Base-by-base conservation (phyloP, 768 basidiomycete species). In the Panaeolus papilionaceus region DNA sequence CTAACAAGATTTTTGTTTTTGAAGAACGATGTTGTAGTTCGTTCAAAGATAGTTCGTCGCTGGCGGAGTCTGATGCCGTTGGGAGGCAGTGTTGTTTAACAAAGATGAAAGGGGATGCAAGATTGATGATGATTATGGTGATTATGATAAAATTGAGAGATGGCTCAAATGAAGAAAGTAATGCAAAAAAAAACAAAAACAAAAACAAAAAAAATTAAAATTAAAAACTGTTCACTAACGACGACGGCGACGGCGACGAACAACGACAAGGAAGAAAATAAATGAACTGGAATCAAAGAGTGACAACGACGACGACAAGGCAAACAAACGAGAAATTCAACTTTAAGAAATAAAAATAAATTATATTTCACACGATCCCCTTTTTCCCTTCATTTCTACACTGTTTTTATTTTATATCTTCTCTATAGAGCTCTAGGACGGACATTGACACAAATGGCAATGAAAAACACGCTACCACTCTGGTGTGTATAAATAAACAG, bases 61-160 rank as follows among this genome's bases (percentile, higher is more conserved):
- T 58, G 54, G 54, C 54, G 54, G 54, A 28, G 54, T 58, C 54
- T 58, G 54, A 58, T 58, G 54, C 26, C 26, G 54, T 58, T 58
- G 54, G 33, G 54, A 58, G 54, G 54, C 54, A 58, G 54, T 58
- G 54, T 58, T 58, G 54, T 58, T 58, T 33, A 58, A 58, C 4
- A 58, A 58, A 58, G 54, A 58, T 58, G 54, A 58, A 58, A 58
- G 54, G 54, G 54, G 54, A 33, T 58, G 54, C 54, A 58, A 58
- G 54, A 58, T 58, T 58, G 54, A 58, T 58, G 54, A 58, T 49
- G 47, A 49, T 44, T 49, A 49, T 49, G 20, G 23, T 58, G 54
- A 58, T 58, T 9, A 58, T 58, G 54, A 58, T 58, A 33, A 58
- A 58, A 58, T 33, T 58, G 54, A 58, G 54, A 58, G 54, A 58